Base-by-base conservation (phyloP, 1,284 basidiomycete species). In the Moesziomyces aphidis region DNA sequence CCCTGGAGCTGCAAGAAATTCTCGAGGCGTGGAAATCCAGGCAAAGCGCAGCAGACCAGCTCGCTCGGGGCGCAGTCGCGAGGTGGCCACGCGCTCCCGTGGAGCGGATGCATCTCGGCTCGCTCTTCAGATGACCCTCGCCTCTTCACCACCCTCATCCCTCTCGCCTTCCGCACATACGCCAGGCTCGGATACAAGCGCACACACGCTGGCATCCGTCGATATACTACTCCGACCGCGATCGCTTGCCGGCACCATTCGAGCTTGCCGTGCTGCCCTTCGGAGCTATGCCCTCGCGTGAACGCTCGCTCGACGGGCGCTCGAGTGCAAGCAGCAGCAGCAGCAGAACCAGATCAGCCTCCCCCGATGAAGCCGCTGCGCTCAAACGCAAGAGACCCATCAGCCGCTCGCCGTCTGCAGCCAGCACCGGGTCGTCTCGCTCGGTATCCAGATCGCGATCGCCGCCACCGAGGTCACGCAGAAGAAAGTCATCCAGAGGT, bases 311-410 rank as follows among this genome's bases (percentile, higher is more conserved):
- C 5, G 46, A 52, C 19, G 61, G 54, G 24, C 46, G 50, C 45
- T 57, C 50, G 5, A 56, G 50, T 13, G 31, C 15, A 13, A 21
- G 11, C 21, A 42, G 6, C 39, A 60, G 52, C 24, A 24, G 8
- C n/a, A 23, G 52, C 24, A 24, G 8, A 17, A 23, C 66, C 2
- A 51, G 60, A 34, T 69, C 66, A 19, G 45, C 66, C 3, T 56
- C 66, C 3, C 60, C 56, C 10, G 66, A 69, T 21, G 46, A 49
- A 2, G 49, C 44, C 10, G 60, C 61, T 28, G 56, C 56, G 8
- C 61, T 59, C 45, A 69, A 69, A 26, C 66, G 66, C 8, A 69
- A 69, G 42, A 58, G 66, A 45, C 49, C 56, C 26, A n/a, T 56
- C 17, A 53, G 51, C n/a, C 60, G 61, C 28, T 69, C 66, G 19